Percentiles rank a stretch among this genome's conserved stretches.
Evolutionary conservation across 2,329 filamentous ascomycete genomes (phyloP).

Genomic region (Penicillium occitanis): DNA sequence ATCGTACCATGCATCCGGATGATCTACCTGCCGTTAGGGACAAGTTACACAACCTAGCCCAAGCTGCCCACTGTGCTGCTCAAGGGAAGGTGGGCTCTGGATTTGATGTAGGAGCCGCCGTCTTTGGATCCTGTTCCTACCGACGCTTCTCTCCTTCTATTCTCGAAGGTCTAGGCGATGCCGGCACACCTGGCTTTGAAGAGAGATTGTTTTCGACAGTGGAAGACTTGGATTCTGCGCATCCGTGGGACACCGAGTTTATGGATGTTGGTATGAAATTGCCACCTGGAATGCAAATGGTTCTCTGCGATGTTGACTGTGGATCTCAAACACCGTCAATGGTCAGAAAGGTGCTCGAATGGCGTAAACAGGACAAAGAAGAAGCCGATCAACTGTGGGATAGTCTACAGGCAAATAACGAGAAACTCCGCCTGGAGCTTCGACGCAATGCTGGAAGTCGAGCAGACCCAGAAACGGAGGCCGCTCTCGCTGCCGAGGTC

Average conservation of each 20-base stretch:
- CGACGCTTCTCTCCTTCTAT: constrained; percentile 84
- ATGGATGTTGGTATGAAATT: constrained; percentile 67
- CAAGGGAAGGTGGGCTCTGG: constrained; percentile 96
- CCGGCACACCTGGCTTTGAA: constrained; percentile 66
- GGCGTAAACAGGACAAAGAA: constrained; percentile 66
- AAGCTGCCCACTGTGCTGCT: constrained; percentile 89
- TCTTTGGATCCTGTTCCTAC: constrained; percentile 89
- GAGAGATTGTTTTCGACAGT: constrained; percentile 65
- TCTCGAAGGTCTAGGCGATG: constrained; percentile 65
- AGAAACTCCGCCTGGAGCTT: constrained; percentile 66
- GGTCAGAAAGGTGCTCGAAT: constrained; percentile 87
- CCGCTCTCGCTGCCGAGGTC: constrained; percentile 39
- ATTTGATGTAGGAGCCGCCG: constrained; percentile 90
- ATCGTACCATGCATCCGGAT: constrained; percentile 45
- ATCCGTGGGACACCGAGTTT: constrained; percentile 77
- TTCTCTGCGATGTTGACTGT: constrained; percentile 96
- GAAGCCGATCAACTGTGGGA: constrained; percentile 73
- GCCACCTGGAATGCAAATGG: constrained; percentile 70
- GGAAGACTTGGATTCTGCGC: constrained; percentile 53
- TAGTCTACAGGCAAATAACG: constrained; percentile 71
- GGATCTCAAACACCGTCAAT: constrained; percentile 91
- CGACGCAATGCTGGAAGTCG: constrained; percentile 51
- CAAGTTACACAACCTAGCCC: constrained; percentile 85
- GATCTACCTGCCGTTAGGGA: constrained; percentile 53
- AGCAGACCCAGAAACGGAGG: constrained; percentile 37